Base-by-base conservation (phyloP, 805 yeast genomes). In the Barnettozyma wickerhamii region DNA sequence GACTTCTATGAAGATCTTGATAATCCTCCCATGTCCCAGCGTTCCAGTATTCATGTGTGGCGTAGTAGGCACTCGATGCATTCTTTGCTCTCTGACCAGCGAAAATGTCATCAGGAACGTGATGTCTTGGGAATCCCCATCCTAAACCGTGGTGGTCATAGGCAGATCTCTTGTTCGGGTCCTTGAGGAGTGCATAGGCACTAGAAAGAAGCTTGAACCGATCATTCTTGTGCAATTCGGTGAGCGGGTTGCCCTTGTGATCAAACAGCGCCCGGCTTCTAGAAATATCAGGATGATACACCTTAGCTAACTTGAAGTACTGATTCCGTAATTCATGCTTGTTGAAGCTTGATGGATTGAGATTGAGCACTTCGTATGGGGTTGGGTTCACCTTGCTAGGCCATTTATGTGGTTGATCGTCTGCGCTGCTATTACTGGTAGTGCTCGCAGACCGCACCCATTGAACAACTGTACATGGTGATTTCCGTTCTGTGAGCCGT, bases 271-370 rank as follows among this genome's bases (percentile, higher is more conserved):
- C 49, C 0, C 47, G 41, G 26, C 60, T 57, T 14, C 52, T 45
- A 3, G 68, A 52, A 3, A 72, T 57, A 55, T 89, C 97, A 0
- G 97, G 96, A 57, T 89, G 96, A 52, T 89, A 89, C 9, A 79
- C 55, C 58, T 84, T 85, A 10, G 89, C 89, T 35, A 77, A 64
- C 39, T 74, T 68, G 49, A 73, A 75, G 53, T 81, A 84, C 33
- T 71, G 71, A 19, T 62, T 47, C 45, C 75, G 75, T 37, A 81
- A 60, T 23, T 58, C 47, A 10, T 51, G 59, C 37, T 58, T 58
- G 41, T 71, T 71, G 32, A 72, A 59, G 19, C 56, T 56, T 1
- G 51, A 50, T 1, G 60, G 57, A 5, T 46, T 46, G 19, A 77
- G 53, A 4, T 73, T 72, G 42, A 88, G 74, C 4, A 88, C 69